Conservation (phyloP, 179 eudicot species). For the Silene vulgaris region DNA sequence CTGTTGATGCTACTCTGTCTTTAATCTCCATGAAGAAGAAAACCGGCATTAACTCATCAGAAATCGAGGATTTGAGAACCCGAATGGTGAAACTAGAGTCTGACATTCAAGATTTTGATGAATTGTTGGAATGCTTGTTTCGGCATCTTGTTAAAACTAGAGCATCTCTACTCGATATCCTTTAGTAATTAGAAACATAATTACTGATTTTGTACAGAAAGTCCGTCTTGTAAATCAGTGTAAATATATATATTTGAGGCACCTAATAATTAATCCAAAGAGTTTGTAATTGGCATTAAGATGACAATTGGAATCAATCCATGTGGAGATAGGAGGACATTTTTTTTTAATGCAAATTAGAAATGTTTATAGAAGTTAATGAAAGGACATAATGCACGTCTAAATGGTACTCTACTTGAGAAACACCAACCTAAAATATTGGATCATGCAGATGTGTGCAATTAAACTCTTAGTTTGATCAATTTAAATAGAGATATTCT, state of each 20-base stretch:
- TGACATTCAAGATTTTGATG: slow-evolving; percentile 32
- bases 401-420: slow-evolving; percentile 4
- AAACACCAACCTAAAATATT: slow-evolving; percentile 7
- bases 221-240: slow-evolving; percentile 2
- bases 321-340: background rate
- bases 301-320: slow-evolving; percentile 10
- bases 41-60: background rate
- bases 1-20: slow-evolving; percentile 21
- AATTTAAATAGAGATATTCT: too few relatives aligned
- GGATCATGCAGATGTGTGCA: background rate
- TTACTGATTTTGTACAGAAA: slow-evolving; percentile 1
- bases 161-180: slow-evolving; percentile 40
- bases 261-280: too few relatives aligned
- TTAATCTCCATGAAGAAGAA: slow-evolving; percentile 23
- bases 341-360: background rate
- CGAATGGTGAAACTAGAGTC: slow-evolving; percentile 30
- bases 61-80: slow-evolving; percentile 25
- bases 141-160: slow-evolving; percentile 40
- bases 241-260: too few relatives aligned
- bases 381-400: background rate
- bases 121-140: slow-evolving; percentile 32
- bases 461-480: too few relatives aligned
- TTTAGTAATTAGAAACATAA: slow-evolving; percentile 26
- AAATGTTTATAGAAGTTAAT: too few relatives aligned
- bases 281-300: too few relatives aligned